These are phyloP conservation scores for Candida sonorensis DNA, from an alignment of 805 yeast species.

Conservation along the genomic window DNA sequence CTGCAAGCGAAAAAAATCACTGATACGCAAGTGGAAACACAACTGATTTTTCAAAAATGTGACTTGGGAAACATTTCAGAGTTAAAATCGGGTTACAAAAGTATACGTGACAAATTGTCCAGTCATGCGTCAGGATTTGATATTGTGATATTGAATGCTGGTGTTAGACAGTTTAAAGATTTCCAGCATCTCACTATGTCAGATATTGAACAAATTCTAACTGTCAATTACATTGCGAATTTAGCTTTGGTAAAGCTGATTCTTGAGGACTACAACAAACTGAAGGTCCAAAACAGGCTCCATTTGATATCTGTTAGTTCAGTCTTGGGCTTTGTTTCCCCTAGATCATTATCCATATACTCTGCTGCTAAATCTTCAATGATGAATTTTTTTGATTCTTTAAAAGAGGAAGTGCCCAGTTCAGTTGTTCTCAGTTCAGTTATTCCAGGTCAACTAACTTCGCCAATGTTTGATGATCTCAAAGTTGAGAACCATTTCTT, in stretches of 20 bases:
- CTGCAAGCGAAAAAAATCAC: too few relatives aligned
- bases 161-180: conserved; percentile 32
- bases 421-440: conserved; percentile 32
- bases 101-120: too few relatives aligned
- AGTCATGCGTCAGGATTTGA: conserved; percentile 20
- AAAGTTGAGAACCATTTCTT: conserved; percentile 33
- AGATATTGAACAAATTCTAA: conserved; percentile 27
- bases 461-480: conserved; percentile 44
- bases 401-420: conserved; percentile 32
- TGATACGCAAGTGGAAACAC: conserved; percentile 3
- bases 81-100: conserved; percentile 21
- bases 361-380: conserved; percentile 44
- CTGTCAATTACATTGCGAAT: conserved; percentile 38
- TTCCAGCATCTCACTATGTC: conserved; percentile 21
- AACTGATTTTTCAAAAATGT: conserved; percentile 20
- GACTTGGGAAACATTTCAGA: conserved; percentile 14
- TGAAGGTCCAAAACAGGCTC: conserved; percentile 18
- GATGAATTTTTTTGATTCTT: conserved; percentile 37
- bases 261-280: conserved; percentile 22
- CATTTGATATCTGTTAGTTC: conserved; percentile 40
- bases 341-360: conserved; percentile 39
- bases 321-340: conserved; percentile 42
- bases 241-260: conserved; percentile 31
- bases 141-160: conserved; percentile 43
- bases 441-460: conserved; percentile 44